Base-by-base conservation (phyloP, 2,329 filamentous ascomycete genomes). In the Claviceps capensis region DNA sequence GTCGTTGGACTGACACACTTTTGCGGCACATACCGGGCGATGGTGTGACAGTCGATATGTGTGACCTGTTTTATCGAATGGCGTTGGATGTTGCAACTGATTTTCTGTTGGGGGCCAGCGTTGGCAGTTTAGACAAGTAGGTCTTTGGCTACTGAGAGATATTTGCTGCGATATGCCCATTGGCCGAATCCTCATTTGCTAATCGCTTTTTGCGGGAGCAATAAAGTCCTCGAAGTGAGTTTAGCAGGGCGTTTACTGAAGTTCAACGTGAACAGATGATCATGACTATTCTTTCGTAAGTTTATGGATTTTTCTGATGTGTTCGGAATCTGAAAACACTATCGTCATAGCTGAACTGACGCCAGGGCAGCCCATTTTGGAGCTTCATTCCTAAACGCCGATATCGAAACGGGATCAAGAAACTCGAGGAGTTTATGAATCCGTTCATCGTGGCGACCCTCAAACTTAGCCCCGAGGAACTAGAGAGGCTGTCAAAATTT, bases 211-310 rank as follows among this genome's bases (percentile, higher is more conserved):
- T 17, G 14, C 30, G 23, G 6, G 34, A 47, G 47, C 19, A 5
- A 16, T 5, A 8, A 22, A 50, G 48, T 52, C 79, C 75, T 3
- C 75, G 72, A 49, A 79, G 78, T 49, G 73, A 78, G 17, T 95
- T 95, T 61, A 87, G 86, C n/a, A 76, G 85, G 47, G 85, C 88
- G 5, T 95, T 95, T 68, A 80, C 77, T 61, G 82, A 86, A 58
- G 86, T 90, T 4, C 88, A 95, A 63, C 76, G 79, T 47, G 72
- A 87, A 4, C 88, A 94, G 40, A 59, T 60, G 56, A 55, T 58
- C 8, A 48, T 57, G 7, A 53, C 53, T 1, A 55, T 60, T 23
- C 51, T 60, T 14, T 48, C 54, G 58, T 59, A 45, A 47, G 57
- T 51, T 40, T 40, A 16, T 6, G 34, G 19, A 14, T 26, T 40